Percentiles rank a stretch among this genome's conserved stretches.
Evolutionary conservation across 1,284 basidiomycete genomes (phyloP).

Genomic region (Trichosporon inkin): DNA sequence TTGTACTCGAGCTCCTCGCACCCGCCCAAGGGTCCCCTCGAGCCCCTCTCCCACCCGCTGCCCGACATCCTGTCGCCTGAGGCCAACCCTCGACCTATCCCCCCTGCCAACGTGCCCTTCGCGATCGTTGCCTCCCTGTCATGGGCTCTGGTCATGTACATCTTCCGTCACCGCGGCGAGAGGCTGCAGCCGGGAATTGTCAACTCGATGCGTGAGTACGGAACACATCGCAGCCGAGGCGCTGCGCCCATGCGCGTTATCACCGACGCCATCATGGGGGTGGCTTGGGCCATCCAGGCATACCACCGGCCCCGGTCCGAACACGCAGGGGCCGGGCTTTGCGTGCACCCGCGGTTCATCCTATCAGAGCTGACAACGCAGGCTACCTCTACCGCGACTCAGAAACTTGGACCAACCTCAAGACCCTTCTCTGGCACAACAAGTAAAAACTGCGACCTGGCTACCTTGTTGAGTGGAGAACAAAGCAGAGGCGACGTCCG

Average conservation of each 20-base stretch:
- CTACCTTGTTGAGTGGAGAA: background rate
- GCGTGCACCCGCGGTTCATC: background rate
- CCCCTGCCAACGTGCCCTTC: constrained; percentile 77
- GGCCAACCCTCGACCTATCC: constrained; percentile 60
- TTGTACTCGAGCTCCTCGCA: constrained; percentile 43
- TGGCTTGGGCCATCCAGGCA: constrained; percentile 48
- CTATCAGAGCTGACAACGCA: constrained; percentile 16
- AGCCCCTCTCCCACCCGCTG: constrained; percentile 41
- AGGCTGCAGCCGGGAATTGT: constrained; percentile 87
- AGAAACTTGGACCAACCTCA: constrained; percentile 65
- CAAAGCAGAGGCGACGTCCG: background rate
- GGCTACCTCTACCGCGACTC: constrained; percentile 74
- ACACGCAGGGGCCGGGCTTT: background rate
- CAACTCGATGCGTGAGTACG: constrained; percentile 52
- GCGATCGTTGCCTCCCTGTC: constrained; percentile 80
- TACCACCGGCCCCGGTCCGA: constrained; percentile 44
- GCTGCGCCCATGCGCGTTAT: background rate
- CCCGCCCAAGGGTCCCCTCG: constrained; percentile 38
- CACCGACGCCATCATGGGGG: constrained; percentile 1
- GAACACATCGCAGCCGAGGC: background rate
- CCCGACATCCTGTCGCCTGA: constrained; percentile 38
- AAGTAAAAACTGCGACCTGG: constrained; percentile 50
- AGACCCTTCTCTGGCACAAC: constrained; percentile 74
- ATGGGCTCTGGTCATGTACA: constrained; percentile 98
- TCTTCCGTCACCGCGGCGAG: constrained; percentile 80